These are phyloP conservation scores for Clitopilus hobsonii DNA, from an alignment of 768 basidiomycete genomes.

Conservation along the genomic window DNA sequence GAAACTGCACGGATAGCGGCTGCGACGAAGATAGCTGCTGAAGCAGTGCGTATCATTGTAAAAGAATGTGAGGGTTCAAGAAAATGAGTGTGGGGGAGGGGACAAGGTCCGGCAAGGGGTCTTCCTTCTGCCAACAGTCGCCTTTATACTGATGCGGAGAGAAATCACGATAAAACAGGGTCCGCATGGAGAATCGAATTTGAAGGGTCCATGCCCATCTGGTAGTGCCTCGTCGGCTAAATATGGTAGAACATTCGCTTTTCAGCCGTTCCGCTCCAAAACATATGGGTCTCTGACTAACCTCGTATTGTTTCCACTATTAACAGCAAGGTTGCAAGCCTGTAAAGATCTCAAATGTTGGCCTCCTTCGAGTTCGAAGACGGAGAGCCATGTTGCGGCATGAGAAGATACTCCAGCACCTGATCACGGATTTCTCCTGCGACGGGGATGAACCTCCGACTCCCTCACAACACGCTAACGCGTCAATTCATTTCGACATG, in stretches of 20 bases:
- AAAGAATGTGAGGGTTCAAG: slow-evolving; percentile 1
- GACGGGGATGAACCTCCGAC: not conserved
- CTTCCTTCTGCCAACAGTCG: not conserved
- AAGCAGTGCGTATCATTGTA: not conserved
- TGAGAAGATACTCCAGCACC: not conserved
- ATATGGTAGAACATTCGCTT: not conserved
- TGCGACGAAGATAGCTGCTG: not conserved
- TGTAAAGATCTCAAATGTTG: not conserved
- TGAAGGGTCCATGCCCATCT: not conserved
- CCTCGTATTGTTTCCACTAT: not conserved
- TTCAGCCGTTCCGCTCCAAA: not conserved
- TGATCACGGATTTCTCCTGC: not conserved
- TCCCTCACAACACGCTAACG: not conserved
- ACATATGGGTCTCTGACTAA: not conserved
- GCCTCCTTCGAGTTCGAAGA: not conserved
- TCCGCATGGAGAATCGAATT: not conserved
- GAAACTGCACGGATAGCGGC: not conserved
- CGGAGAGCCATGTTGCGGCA: not conserved
- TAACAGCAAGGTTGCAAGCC: not conserved
- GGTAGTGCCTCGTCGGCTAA: not conserved
- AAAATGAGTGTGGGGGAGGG: not conserved
- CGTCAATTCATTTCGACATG: not conserved
- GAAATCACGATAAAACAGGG: not conserved
- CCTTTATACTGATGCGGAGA: not conserved
- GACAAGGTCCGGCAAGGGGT: not conserved